Percentiles rank a stretch among this genome's conserved stretches.
Evolutionary conservation across 1,139 yeast genomes (phyloP).

Genomic region (Kodamaea ohmeri): DNA sequence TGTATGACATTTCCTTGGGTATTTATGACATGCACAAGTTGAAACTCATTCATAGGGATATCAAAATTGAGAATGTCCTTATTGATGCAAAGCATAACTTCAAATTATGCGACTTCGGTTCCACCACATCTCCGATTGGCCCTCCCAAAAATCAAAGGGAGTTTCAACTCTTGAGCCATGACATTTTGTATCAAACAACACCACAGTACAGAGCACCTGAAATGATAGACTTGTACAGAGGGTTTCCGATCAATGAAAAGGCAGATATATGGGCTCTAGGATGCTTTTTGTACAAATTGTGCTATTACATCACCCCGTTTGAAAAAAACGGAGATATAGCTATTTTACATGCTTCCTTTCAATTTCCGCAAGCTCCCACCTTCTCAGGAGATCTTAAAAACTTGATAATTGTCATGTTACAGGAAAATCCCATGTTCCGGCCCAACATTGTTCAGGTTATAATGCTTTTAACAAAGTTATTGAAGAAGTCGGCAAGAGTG

Average conservation of each 20-base stretch:
- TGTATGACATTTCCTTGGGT: slow-evolving; percentile 66
- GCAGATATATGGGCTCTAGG: slow-evolving; percentile 87
- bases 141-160: slow-evolving; percentile 68
- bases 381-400: slow-evolving; percentile 66
- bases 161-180: slow-evolving; percentile 58
- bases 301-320: slow-evolving; percentile 81
- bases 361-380: slow-evolving; percentile 54
- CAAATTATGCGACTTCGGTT: slow-evolving; percentile 78
- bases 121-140: slow-evolving; percentile 57
- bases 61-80: slow-evolving; percentile 75
- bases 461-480: slow-evolving; percentile 35
- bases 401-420: slow-evolving; percentile 73
- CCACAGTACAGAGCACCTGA: slow-evolving; percentile 84
- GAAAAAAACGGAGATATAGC: slow-evolving; percentile 74
- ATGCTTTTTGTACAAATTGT: slow-evolving; percentile 69
- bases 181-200: slow-evolving; percentile 71
- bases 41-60: slow-evolving; percentile 67
- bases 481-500: slow-evolving; percentile 24
- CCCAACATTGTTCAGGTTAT: slow-evolving; percentile 80
- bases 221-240: slow-evolving; percentile 70
- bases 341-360: slow-evolving; percentile 62
- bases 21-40: slow-evolving; percentile 70
- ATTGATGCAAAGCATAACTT: slow-evolving; percentile 55
- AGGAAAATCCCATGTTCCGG: slow-evolving; percentile 74
- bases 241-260: slow-evolving; percentile 69